Percentiles rank a stretch among this genome's conserved stretches.
phyloP scores from a whole-genome alignment of 1,284 basidiomycete species.

The Cutaneotrichosporon sp. region DNA sequence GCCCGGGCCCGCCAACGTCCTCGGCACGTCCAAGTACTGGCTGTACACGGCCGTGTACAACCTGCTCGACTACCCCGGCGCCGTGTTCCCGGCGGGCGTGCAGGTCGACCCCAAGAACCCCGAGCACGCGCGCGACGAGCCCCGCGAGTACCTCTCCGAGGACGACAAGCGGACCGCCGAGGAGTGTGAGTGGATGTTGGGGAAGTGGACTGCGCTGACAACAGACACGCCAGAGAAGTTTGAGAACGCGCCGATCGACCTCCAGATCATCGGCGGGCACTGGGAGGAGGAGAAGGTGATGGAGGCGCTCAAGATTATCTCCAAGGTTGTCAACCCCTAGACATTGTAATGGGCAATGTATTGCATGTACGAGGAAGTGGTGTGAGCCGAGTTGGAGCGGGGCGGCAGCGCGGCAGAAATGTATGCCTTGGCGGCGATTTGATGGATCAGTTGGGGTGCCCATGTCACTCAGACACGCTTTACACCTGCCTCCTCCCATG shows the following conservation, averaged over 20 bases:
- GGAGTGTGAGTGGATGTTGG: slow-evolving; percentile 57
- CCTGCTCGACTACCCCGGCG: slow-evolving; percentile 65
- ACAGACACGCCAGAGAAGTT: slow-evolving; percentile 25
- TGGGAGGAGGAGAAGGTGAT: slow-evolving; percentile 36
- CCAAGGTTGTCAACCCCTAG: slow-evolving; percentile 16
- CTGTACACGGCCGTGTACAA: slow-evolving; percentile 68
- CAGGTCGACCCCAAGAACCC: slow-evolving; percentile 28
- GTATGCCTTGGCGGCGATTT: too few species aligned
- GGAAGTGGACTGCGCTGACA: slow-evolving; percentile 4
- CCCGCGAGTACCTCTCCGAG: slow-evolving; percentile 56
- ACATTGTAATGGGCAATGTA: background rate
- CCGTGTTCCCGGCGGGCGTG: slow-evolving; percentile 65
- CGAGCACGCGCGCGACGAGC: slow-evolving; percentile 5
- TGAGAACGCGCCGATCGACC: slow-evolving; percentile 28
- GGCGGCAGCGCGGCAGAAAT: too few species aligned
- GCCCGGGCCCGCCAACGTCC: slow-evolving; percentile 41
- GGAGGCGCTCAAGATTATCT: slow-evolving; percentile 23
- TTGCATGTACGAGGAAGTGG: slow-evolving; percentile 1
- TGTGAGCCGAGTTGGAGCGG: too few species aligned
- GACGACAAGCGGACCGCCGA: slow-evolving; percentile 59
- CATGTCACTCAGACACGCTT: too few species aligned
- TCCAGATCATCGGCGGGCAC: slow-evolving; percentile 28
- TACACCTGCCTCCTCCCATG: too few species aligned
- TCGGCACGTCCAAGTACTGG: slow-evolving; percentile 45
- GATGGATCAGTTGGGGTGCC: too few species aligned